Conservation (phyloP, 1,139 yeast species). For the Saccharomyces hybrid region DNA sequence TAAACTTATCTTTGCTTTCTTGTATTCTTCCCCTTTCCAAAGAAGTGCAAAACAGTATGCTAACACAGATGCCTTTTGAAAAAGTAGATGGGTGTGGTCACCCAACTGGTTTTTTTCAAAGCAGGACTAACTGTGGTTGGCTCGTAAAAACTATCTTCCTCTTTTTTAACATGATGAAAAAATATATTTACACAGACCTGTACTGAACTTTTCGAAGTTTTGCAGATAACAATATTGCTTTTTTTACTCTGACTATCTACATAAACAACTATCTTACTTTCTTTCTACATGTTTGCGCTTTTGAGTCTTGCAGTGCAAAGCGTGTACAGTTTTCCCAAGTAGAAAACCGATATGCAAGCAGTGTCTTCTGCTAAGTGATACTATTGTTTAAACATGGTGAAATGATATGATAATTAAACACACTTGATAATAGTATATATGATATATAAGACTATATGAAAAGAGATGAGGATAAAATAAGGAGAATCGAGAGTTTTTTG, state of each 20-base stretch:
- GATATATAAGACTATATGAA: neutral
- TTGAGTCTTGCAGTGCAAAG: neutral
- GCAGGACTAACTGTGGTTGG: neutral
- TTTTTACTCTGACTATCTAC: conserved; percentile 20
- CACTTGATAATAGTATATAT: neutral
- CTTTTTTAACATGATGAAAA: conserved; percentile 32
- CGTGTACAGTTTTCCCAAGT: too few species aligned
- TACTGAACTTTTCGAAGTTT: conserved; percentile 33
- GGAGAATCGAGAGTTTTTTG: too few species aligned
- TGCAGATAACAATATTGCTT: conserved; percentile 35
- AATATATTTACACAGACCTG: conserved; percentile 39
- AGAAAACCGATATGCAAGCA: neutral
- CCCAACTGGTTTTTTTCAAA: neutral
- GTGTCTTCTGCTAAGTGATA: neutral
- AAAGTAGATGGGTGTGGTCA: neutral
- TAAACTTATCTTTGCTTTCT: too few species aligned
- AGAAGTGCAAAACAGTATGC: too few species aligned
- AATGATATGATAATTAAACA: conserved; percentile 1
- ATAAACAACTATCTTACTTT: neutral
- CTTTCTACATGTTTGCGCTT: neutral
- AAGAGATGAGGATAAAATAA: neutral
- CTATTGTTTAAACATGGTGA: neutral
- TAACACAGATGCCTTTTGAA: neutral
- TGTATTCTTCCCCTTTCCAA: too few species aligned
- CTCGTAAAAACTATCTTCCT: neutral